phyloP scores from a whole-genome alignment of 768 basidiomycete species.

The Gelatoporia subvermispora region DNA sequence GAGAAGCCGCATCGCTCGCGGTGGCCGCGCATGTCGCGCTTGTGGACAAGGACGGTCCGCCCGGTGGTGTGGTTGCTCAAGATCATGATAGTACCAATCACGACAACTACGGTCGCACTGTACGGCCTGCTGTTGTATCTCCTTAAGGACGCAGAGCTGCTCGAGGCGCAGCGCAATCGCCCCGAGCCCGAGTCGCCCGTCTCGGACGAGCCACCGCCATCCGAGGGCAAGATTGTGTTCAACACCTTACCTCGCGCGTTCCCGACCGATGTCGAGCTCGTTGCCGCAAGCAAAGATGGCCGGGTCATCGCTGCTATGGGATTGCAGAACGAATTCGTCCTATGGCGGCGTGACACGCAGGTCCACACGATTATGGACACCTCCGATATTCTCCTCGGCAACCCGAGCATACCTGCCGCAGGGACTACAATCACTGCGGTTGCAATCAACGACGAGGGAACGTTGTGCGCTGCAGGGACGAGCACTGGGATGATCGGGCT shows the following conservation, averaged over 20 bases:
- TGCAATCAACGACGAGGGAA: slow-evolving; percentile 56
- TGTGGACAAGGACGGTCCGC: slow-evolving; percentile 46
- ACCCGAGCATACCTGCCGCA: slow-evolving; percentile 42
- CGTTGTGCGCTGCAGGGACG: slow-evolving; percentile 69
- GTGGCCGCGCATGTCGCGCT: slow-evolving; percentile 26
- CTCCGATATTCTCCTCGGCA: slow-evolving; percentile 44
- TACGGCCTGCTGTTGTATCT: slow-evolving; percentile 81
- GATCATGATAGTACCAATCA: slow-evolving; percentile 83
- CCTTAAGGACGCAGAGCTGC: slow-evolving; percentile 84
- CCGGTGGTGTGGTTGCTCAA: slow-evolving; percentile 71
- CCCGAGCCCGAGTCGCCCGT: slow-evolving; percentile 38
- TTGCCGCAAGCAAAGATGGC: slow-evolving; percentile 69
- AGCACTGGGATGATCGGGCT: slow-evolving; percentile 57
- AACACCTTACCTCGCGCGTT: slow-evolving; percentile 78
- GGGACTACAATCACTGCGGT: slow-evolving; percentile 53
- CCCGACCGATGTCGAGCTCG: slow-evolving; percentile 75
- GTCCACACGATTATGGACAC: slow-evolving; percentile 46
- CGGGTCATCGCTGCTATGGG: slow-evolving; percentile 65
- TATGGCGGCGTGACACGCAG: slow-evolving; percentile 54
- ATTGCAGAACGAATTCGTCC: slow-evolving; percentile 68
- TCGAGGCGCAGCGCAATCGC: slow-evolving; percentile 78
- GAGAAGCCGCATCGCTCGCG: slow-evolving; percentile 15
- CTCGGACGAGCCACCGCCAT: slow-evolving; percentile 20
- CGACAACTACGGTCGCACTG: slow-evolving; percentile 64
- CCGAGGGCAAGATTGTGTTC: slow-evolving; percentile 49